Evolutionary conservation across 805 yeast genomes (phyloP), one percentile per base, ranked within the genome.

Genomic region (Debaryomyces maramus): DNA sequence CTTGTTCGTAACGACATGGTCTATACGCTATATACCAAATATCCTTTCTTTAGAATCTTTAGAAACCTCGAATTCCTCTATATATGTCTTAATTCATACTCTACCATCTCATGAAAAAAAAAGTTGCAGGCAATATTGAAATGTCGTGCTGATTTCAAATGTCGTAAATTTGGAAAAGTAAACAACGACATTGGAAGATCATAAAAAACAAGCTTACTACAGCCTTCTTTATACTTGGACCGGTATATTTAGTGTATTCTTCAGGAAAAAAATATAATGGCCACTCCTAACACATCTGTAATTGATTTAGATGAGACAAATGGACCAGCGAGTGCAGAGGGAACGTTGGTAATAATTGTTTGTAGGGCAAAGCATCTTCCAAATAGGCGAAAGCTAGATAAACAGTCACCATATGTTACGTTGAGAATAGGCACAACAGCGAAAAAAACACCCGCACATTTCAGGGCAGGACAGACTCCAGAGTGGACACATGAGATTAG

Each of bases 391-490:
- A 87, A 84, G 46, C 70, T 91, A 37, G 97, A 95, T 54, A 93
- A 93, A 55, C 99, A 93, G 63, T 85, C 87, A 48, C 99, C 98
- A 2, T 90, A 88, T 63, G 85, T 89, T 44, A 80, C 91, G 5
- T 72, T 87, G 9, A 70, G 98, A 41, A 72, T 93, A 4, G 91
- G 90, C 20, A 88, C 87, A 44, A 77, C 78, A 51, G 91, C 95
- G 7, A 81, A 85, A 47, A 80, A 84, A 53, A 88, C 97, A 1
- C 81, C 80, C 24, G 75, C 88, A 0, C 81, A 86, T 43, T 75
- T 78, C 38, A 68, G 98, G 49, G 99, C 96, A 1, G 99, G 99
- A 2, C 99, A 93, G 58, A 85, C 87, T 4, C 99, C 99, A 1
- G 77, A 72, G 15, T 93, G 97, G 88, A 82, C 87, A 44, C 81